Percentiles rank a stretch among this genome's conserved stretches.
Conservation (phyloP, 2,329 filamentous ascomycete genomes). For the Zymoseptoria pseudotritici region DNA sequence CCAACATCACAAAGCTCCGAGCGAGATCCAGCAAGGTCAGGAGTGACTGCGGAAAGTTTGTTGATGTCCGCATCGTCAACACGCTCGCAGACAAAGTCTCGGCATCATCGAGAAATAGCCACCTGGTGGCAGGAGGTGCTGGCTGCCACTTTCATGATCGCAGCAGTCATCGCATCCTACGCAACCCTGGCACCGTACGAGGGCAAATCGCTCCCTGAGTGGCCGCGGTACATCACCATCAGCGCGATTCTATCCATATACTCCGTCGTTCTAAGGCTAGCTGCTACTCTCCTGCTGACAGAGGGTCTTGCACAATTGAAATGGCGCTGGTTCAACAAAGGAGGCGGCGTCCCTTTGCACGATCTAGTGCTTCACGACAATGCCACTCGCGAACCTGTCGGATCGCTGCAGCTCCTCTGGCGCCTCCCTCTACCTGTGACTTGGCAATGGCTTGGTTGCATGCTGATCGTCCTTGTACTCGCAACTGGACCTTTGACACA, state of each 20-base stretch:
- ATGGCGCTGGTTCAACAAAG: slow-evolving; percentile 7
- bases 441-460: slow-evolving; percentile 9
- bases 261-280: slow-evolving; percentile 6
- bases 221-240: slow-evolving; percentile 8
- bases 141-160: not conserved
- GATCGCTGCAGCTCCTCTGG: slow-evolving; percentile 1
- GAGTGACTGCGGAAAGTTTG: not conserved
- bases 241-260: slow-evolving; percentile 6
- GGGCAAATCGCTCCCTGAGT: slow-evolving; percentile 6
- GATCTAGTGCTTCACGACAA: slow-evolving; percentile 7
- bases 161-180: slow-evolving; percentile 2
- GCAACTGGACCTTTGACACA: slow-evolving; percentile 8
- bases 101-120: not conserved
- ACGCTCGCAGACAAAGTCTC: not conserved
- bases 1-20: not conserved
- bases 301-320: slow-evolving; percentile 7
- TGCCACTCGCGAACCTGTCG: slow-evolving; percentile 5
- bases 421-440: not conserved
- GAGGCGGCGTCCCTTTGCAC: slow-evolving; percentile 1
- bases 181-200: slow-evolving; percentile 7
- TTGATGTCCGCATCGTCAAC: not conserved
- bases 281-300: slow-evolving; percentile 2
- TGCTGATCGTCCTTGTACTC: slow-evolving; percentile 2
- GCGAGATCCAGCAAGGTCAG: not conserved
- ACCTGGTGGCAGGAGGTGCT: slow-evolving; percentile 5